Evolutionary conservation across 2,329 filamentous ascomycete species (phyloP), one percentile per base, ranked within the genome.

Genomic region (Arthrobotrys sinensis): DNA sequence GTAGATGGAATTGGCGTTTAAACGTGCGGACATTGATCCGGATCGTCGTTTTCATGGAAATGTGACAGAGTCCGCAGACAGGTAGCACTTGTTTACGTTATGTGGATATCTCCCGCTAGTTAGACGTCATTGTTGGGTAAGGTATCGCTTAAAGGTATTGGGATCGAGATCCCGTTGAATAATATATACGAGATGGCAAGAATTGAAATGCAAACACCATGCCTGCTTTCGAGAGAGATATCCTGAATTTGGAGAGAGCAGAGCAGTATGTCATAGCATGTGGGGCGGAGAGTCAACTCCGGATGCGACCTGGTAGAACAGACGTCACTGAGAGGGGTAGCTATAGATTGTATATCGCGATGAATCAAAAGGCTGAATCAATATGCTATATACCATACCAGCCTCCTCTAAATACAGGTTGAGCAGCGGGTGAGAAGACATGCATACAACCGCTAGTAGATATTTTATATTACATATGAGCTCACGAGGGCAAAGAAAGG

Each of bases 201-300:
- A 28, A n/a, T 16, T 38, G 34, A 60, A 40, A 60, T 43, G 19
- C 36, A 60, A 60, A 60, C 55, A 60, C 34, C 55, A 43, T 40
- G 55, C 12, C 21, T 60, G 55, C 19, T 43, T 43, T 4, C 16
- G 2, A 16, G 60, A 48, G 60, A 38, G 43, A 48, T 48, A 48
- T 64, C 43, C 45, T 64, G 60, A 24, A 38, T 60, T 43, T 60
- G 34, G 36, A 34, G n/a, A 43, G 32, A 43, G 52, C 36, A 60
- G 5, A 7, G n/a, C n/a, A n/a, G 11, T 60, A 60, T 60, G 55
- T 60, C 55, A 43, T 60, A 60, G 11, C 11, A 57, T 43, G 55
- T 60, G 55, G 55, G 53, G 53, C 53, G 53, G 53, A 21, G 53
- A 55, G n/a, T n/a, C n/a, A n/a, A n/a, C n/a, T n/a, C 34, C 34